These are phyloP conservation scores for Emergomyces pasteurianus DNA, from an alignment of 2,329 filamentous ascomycete species.

Conservation along the genomic window DNA sequence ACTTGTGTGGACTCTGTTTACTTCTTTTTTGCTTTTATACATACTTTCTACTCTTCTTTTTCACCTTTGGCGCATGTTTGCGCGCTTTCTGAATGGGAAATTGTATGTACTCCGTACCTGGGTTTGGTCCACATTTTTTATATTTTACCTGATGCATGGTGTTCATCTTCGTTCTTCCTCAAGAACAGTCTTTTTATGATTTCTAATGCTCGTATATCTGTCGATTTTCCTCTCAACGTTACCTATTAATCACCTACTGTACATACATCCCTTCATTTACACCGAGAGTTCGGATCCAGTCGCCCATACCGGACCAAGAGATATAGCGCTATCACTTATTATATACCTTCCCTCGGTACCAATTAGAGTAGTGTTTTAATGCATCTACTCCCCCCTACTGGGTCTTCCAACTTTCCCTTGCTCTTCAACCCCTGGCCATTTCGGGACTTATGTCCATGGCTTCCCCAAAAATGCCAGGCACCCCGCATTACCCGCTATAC, in stretches of 20 bases:
- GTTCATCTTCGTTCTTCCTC: not conserved
- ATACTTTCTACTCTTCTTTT: not conserved
- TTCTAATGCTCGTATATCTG: not conserved
- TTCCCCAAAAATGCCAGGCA: not conserved
- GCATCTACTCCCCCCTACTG: not conserved
- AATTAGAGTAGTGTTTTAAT: not conserved
- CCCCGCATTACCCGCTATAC: slow-evolving; percentile 8
- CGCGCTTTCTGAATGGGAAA: not conserved
- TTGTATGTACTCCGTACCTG: too few species aligned
- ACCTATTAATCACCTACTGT: not conserved
- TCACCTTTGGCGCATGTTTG: not conserved
- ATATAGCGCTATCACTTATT: not conserved
- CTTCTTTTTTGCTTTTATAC: not conserved
- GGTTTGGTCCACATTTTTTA: not conserved
- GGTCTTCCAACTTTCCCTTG: not conserved
- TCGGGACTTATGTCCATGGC: too few species aligned
- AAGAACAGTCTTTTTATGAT: not conserved
- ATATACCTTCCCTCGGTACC: not conserved
- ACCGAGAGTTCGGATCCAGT: not conserved
- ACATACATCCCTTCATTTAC: not conserved
- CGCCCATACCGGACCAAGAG: not conserved
- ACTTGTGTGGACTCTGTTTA: not conserved
- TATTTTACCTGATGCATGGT: not conserved
- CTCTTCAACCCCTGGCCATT: not conserved
- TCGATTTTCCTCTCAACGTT: not conserved